Conservation (phyloP, 2,329 filamentous ascomycete species). For the Pseudogymnoascus sp. region DNA sequence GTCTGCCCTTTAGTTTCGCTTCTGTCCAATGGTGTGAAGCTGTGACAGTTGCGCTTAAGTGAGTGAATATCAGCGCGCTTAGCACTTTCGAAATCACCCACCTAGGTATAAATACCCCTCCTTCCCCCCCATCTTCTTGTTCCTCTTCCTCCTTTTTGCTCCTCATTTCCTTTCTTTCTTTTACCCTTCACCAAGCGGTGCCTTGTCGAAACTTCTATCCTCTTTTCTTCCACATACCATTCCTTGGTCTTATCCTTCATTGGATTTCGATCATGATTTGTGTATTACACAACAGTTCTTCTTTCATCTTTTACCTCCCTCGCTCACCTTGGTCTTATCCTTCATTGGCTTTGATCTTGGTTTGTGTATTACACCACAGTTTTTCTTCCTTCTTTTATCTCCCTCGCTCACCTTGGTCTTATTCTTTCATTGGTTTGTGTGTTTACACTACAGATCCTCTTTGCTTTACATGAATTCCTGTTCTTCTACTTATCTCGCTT, state of each 20-base stretch:
- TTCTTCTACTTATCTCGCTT: not conserved
- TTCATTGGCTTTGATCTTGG: not conserved
- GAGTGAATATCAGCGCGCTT: slow-evolving; percentile 3
- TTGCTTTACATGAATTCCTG: not conserved
- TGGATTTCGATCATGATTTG: not conserved
- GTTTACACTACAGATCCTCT: not conserved
- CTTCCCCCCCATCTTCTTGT: not conserved
- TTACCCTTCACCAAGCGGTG: not conserved
- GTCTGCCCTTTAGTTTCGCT: not conserved
- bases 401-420: not conserved
- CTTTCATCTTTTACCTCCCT: not conserved
- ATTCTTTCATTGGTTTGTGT: not conserved
- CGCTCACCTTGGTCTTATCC: not conserved
- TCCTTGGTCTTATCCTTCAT: not conserved
- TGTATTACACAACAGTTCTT: not conserved
- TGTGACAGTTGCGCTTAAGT: not conserved
- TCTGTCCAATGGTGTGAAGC: not conserved
- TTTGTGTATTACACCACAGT: not conserved
- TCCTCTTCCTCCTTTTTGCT: not conserved
- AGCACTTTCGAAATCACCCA: not conserved
- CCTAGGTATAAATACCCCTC: not conserved
- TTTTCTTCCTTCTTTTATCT: not conserved
- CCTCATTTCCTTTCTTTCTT: not conserved
- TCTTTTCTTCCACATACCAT: not conserved
- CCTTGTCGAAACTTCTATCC: not conserved